phyloP scores from a whole-genome alignment of 2,329 filamentous ascomycete genomes.

The Pyrenophora tritici-repentis region DNA sequence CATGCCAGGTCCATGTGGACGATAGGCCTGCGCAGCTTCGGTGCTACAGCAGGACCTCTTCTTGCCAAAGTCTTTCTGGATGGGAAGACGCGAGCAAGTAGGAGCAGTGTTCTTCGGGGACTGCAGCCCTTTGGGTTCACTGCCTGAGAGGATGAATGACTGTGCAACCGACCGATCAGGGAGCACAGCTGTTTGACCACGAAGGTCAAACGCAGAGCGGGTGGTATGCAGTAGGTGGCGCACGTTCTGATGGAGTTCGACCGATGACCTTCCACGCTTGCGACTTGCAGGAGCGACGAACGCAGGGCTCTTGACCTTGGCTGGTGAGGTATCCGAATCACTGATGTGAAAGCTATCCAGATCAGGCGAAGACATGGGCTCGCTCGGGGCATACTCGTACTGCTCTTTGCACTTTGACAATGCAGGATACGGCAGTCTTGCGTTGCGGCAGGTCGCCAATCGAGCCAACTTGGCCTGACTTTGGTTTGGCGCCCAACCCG shows the following conservation, averaged over 20 bases:
- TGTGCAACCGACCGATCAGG: slow-evolving; percentile 45
- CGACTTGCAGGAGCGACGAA: slow-evolving; percentile 36
- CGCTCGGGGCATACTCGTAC: slow-evolving; percentile 40
- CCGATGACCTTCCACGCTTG: slow-evolving; percentile 67
- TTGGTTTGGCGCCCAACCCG: slow-evolving; percentile 58
- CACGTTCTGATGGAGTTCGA: slow-evolving; percentile 69
- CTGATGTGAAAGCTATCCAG: slow-evolving; percentile 59
- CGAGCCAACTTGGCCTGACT: slow-evolving; percentile 55
- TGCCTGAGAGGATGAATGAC: slow-evolving; percentile 36
- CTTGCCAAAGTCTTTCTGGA: slow-evolving; percentile 56
- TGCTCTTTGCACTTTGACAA: slow-evolving; percentile 47
- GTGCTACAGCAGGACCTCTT: slow-evolving; percentile 71
- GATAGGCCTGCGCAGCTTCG: slow-evolving; percentile 59
- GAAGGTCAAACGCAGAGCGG: slow-evolving; percentile 48
- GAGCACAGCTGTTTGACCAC: slow-evolving; percentile 39
- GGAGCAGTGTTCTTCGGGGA: slow-evolving; percentile 46
- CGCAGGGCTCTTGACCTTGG: slow-evolving; percentile 35
- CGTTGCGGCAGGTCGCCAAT: slow-evolving; percentile 58
- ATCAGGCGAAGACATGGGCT: slow-evolving; percentile 47
- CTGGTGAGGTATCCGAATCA: slow-evolving; percentile 40
- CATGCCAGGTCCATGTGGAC: slow-evolving; percentile 65
- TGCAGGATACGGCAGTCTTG: slow-evolving; percentile 50
- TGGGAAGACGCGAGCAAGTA: slow-evolving; percentile 50
- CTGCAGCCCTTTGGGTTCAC: slow-evolving; percentile 46
- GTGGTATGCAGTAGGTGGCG: slow-evolving; percentile 61